Evolutionary conservation across 306 rosid species (phyloP), one percentile per base, ranked within the genome.

Genomic region (Cucumis cinereus): DNA sequence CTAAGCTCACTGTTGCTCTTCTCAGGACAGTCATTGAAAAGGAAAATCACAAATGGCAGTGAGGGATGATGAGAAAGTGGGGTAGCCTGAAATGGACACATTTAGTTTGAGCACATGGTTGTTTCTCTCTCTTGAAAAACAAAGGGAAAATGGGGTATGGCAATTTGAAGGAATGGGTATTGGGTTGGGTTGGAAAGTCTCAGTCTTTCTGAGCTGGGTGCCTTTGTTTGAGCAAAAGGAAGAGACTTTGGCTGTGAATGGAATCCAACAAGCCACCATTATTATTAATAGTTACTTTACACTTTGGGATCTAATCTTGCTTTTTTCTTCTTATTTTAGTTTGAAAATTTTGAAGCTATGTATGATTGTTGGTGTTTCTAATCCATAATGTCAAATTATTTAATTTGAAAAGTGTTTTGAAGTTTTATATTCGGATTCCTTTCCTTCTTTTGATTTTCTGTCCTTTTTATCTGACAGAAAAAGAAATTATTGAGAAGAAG

Each of bases 51-150:
- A 22, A 7, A 69, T 30, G 71, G 55, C 72, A 67, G 74, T 13
- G 55, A 68, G 26, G 53, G 35, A 8, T 16, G 23, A 71, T 8
- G 76, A 1, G 3, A 71, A 50, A 72, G 61, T 72, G 76, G 76
- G 76, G 10, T 13, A 50, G 9, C 52, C 55, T 72, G 76, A 72
- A 72, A 9, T 28, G 3, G 76, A 52, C 76, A 30, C 47, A 52
- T 72, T 50, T 52, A 52, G 76, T 50, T 16, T 33, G 10, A 14
- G 76, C 76, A 72, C 76, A 72, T 72, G 76, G 11, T 17, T 72
- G 3, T 33, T 8, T 52, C 10, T 52, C 22, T 30, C n/a, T 24
- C 43, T 43, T 45, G 75, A 17, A 50, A 71, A 49, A 28, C 59
- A 16, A 45, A 71, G 9, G 76, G 76, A 71, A 69, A 13, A 45